These are phyloP conservation scores for Colletotrichum sublineola DNA, from an alignment of 2,329 filamentous ascomycete species.

Conservation along the genomic window DNA sequence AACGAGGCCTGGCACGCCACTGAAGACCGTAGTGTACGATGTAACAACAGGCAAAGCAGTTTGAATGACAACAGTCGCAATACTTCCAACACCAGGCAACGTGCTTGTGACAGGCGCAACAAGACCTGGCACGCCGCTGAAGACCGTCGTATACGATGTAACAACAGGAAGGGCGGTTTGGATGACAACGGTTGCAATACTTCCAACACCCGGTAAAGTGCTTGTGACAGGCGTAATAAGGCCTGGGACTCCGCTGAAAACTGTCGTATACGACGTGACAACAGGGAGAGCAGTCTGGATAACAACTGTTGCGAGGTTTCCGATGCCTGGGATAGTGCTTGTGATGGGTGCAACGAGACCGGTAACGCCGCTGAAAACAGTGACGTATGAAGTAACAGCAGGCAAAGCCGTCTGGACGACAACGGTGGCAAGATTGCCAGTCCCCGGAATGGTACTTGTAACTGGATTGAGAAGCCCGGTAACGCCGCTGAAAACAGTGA, in stretches of 20 bases:
- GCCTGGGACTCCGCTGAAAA: neutral
- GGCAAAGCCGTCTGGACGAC: neutral
- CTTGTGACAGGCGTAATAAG: neutral
- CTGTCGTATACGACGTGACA: neutral
- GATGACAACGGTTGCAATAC: constrained; percentile 9
- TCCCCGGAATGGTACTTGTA: neutral
- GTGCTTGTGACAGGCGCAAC: neutral
- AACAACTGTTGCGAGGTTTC: neutral
- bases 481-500: neutral
- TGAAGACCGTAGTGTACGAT: constrained; percentile 15
- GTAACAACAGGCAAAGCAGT: constrained; percentile 8
- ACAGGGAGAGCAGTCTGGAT: neutral
- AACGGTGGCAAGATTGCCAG: neutral
- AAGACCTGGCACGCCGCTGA: neutral
- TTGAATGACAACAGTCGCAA: neutral
- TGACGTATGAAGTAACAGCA: fast-evolving
- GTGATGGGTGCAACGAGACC: neutral
- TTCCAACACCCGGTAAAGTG: constrained; percentile 7
- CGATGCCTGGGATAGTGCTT: neutral
- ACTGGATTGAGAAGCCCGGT: neutral
- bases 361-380: neutral
- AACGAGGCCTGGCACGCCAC: neutral
- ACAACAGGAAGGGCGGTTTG: constrained; percentile 16
- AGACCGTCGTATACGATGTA: constrained; percentile 10
- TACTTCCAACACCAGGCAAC: neutral